phyloP scores from a whole-genome alignment of 331 rosid genomes.

The Erythrophleum ivorense region DNA sequence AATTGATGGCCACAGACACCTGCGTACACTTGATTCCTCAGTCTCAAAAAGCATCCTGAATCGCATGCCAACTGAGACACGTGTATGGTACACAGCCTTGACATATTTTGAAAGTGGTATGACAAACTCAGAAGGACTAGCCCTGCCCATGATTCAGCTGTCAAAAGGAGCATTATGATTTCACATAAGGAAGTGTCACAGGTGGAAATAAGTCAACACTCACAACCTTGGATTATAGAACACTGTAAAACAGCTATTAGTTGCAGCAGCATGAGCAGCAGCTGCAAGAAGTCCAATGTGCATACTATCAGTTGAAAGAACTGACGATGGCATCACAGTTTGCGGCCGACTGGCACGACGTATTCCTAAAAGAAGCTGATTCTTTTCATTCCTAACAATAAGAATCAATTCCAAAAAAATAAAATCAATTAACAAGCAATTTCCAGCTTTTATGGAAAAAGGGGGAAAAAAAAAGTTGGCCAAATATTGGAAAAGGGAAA shows the following conservation, averaged over 20 bases:
- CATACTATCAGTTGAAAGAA: constrained; percentile 95
- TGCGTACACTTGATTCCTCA: constrained; percentile 92
- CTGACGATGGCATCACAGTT: constrained; percentile 94
- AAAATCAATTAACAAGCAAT: constrained; percentile 19
- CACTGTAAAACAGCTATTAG: constrained; percentile 89
- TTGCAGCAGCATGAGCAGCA: constrained; percentile 95
- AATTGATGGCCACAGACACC: constrained; percentile 48
- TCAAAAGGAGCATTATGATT: constrained; percentile 43
- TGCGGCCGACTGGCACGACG: constrained; percentile 91
- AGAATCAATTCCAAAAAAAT: constrained; percentile 21
- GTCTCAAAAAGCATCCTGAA: constrained; percentile 98
- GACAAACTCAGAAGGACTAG: constrained; percentile 95
- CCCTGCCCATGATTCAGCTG: constrained; percentile 63
- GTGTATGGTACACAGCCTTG: constrained; percentile 93
- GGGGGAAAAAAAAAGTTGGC: neutral
- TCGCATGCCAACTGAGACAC: constrained; percentile 98
- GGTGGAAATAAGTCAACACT: constrained; percentile 17
- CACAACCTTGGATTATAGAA: constrained; percentile 88
- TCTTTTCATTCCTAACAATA: constrained; percentile 80
- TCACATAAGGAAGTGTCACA: constrained; percentile 31
- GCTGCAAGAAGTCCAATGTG: constrained; percentile 98
- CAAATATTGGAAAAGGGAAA: constrained; percentile 3
- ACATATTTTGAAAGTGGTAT: constrained; percentile 85
- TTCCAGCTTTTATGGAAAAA: constrained; percentile 15
- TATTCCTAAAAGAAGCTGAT: constrained; percentile 92